phyloP scores from a whole-genome alignment of 805 yeast genomes.

The Saccharomycopsis babjevae region DNA sequence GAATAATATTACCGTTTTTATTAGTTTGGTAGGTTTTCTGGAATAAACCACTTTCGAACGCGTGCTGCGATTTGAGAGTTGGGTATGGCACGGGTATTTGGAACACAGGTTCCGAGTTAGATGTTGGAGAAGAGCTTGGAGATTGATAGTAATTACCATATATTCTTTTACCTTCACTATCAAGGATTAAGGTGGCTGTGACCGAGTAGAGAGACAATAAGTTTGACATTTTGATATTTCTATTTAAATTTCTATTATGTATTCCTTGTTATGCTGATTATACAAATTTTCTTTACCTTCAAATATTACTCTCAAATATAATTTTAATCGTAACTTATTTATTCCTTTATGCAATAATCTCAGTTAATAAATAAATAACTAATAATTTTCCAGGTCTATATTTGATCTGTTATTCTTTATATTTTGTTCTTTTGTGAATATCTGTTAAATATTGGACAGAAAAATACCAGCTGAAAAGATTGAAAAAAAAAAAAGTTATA shows the following conservation, averaged over 20 bases:
- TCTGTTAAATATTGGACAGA: neutral
- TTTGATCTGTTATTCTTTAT: neutral
- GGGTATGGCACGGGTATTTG: constrained; percentile 24
- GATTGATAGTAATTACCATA: constrained; percentile 77
- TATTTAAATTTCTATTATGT: neutral
- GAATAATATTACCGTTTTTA: constrained; percentile 51
- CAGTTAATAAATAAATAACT: too few species aligned
- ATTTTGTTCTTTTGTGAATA: neutral
- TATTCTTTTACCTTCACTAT: constrained; percentile 68
- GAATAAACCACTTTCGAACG: constrained; percentile 66
- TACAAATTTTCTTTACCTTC: neutral
- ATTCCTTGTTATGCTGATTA: neutral
- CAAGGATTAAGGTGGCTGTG: constrained; percentile 71
- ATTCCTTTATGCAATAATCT: too few species aligned
- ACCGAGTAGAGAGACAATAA: constrained; percentile 68
- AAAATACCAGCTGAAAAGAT: neutral
- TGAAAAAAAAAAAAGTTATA: neutral
- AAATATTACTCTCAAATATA: too few species aligned
- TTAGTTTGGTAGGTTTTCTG: constrained; percentile 71
- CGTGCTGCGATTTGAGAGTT: constrained; percentile 51
- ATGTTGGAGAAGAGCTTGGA: constrained; percentile 34
- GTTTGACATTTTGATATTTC: constrained; percentile 28
- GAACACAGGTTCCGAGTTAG: constrained; percentile 21
- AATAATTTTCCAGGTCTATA: neutral
- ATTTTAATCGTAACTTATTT: too few species aligned